Percentiles rank a stretch among this genome's conserved stretches.
phyloP scores from a whole-genome alignment of 495 filamentous ascomycete genomes.

The Aspergillus steynii region DNA sequence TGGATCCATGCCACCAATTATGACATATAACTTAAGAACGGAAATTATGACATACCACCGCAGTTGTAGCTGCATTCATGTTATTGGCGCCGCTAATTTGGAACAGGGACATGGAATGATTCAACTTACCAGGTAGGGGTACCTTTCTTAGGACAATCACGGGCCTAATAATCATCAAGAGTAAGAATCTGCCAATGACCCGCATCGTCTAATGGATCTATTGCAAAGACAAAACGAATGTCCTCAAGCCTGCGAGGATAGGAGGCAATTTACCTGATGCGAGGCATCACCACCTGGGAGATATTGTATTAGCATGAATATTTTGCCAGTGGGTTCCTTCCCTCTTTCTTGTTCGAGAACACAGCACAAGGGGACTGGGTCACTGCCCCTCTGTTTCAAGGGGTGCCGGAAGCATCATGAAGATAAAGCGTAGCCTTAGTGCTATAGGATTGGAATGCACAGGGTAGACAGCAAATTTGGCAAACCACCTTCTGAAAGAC shows the following conservation, averaged over 20 bases:
- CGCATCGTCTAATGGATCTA: conserved; percentile 7
- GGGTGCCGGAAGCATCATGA: neutral
- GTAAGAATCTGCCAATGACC: conserved; percentile 2
- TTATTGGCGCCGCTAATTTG: conserved; percentile 18
- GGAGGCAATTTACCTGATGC: conserved; percentile 58
- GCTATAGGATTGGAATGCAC: neutral
- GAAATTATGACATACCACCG: conserved; percentile 55
- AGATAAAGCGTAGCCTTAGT: neutral
- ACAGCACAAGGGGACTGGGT: conserved; percentile 5
- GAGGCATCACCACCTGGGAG: conserved; percentile 68
- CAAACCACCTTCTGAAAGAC: conserved; percentile 36
- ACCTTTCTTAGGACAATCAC: conserved; percentile 93
- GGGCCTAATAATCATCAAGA: conserved; percentile 56
- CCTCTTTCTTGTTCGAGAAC: conserved; percentile 5
- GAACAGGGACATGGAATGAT: neutral
- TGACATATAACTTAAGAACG: conserved; percentile 7
- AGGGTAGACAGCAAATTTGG: conserved; percentile 17
- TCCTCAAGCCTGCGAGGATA: conserved; percentile 8
- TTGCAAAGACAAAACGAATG: neutral
- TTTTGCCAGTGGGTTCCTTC: neutral
- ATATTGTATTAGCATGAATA: neutral
- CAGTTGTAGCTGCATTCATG: conserved; percentile 67
- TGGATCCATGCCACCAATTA: conserved; percentile 13
- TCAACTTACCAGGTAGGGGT: conserved; percentile 76
- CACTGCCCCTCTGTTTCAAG: neutral